These are phyloP conservation scores for Kodamaea alishanica DNA, from an alignment of 1,139 yeast species.

Conservation along the genomic window DNA sequence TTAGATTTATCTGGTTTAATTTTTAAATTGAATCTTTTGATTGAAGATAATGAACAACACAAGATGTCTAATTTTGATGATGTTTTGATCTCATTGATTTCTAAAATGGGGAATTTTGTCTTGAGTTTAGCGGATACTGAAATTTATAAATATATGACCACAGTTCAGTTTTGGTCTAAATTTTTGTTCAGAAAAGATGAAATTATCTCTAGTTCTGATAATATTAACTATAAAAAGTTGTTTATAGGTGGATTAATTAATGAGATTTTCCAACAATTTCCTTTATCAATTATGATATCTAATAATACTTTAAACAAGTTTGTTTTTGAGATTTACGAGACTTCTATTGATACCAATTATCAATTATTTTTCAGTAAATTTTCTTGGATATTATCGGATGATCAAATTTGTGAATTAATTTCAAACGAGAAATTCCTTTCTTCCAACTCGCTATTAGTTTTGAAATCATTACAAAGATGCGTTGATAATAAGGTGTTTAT, in stretches of 20 bases:
- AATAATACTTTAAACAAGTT: conserved; percentile 10
- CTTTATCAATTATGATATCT: conserved; percentile 10
- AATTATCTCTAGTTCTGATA: conserved; percentile 6
- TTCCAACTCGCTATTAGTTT: conserved; percentile 1
- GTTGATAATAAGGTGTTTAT: conserved; percentile 2
- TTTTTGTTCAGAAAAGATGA: conserved; percentile 8
- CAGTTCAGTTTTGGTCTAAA: conserved; percentile 17
- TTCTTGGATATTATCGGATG: conserved; percentile 24
- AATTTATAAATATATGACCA: conserved; percentile 16
- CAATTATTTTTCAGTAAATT: conserved; percentile 18
- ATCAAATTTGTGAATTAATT: conserved; percentile 12
- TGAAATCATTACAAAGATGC: conserved; percentile 4
- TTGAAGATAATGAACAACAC: conserved; percentile 18
- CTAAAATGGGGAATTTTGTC: conserved; percentile 44
- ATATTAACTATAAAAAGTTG: conserved; percentile 12
- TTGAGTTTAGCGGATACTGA: conserved; percentile 14
- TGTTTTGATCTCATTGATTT: conserved; percentile 20
- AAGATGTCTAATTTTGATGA: conserved; percentile 10
- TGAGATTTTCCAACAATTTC: conserved; percentile 37
- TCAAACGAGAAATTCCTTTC: not conserved
- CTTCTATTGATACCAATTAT: conserved; percentile 1
- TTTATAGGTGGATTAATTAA: conserved; percentile 31
- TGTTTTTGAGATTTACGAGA: conserved; percentile 13
- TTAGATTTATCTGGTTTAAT: conserved; percentile 48
- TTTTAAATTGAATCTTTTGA: conserved; percentile 30